Evolutionary conservation across 1,284 basidiomycete species (phyloP), one percentile per base, ranked within the genome.

Genomic region (Sporisorium exsertum): DNA sequence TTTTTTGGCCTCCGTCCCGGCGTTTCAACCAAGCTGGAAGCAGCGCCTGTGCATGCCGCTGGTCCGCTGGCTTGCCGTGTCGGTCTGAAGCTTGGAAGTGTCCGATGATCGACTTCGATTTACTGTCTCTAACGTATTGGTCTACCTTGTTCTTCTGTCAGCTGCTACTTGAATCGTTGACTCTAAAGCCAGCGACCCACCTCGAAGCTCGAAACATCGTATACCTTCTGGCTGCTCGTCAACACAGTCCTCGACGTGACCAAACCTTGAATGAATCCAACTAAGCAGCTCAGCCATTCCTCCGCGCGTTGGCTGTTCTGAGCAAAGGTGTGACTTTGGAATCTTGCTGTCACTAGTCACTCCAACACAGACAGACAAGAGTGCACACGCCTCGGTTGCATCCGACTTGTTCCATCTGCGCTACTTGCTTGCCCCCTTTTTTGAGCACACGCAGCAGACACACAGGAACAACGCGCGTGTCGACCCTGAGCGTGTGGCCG

Each of bases 1-100:
- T 35, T 43, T 55, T 27, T 26, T 51, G 40, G n/a, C n/a, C 57
- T 55, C 64, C 57, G 57, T 59, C 54, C 64, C 64, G 64, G 58
- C 64, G 64, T 52, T 66, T 60, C 64, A 56, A 33, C 9, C 35
- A 24, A 18, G 29, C 18, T 45, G 27, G 8, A 10, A 40, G 52
- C 26, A 22, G 20, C n/a, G n/a, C 22, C n/a, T 50, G 12, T 32
- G 27, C 49, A 32, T 20, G n/a, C 49, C 49, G n/a, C 5, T 24
- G 51, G 51, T 32, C 32, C 51, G 51, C 51, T 52, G 51, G 33
- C 33, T 32, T 32, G n/a, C 24, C 26, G 24, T 26, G 26, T 20
- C 5, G 43, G 20, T 46, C 20, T 5, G 10, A 8, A 5, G 26
- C 47, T 49, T 16, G 18, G 7, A 7, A 5, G 16, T 50, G 27